Percentiles rank a stretch among this genome's conserved stretches.
These are phyloP conservation scores for Cyberlindnera nakhonratchasimensis DNA, from an alignment of 805 yeast genomes.

Conservation along the genomic window DNA sequence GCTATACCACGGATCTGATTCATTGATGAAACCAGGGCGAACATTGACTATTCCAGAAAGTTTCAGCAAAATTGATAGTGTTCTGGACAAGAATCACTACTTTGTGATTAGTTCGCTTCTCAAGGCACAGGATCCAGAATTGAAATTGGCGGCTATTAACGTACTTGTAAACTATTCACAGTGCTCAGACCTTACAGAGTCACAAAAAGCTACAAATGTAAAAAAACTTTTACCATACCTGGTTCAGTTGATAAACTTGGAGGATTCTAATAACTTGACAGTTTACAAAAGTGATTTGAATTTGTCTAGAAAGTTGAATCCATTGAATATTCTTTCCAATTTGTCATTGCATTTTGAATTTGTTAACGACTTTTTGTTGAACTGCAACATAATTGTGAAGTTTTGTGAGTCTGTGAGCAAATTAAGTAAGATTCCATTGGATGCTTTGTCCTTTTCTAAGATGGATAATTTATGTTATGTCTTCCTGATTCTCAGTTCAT, in stretches of 20 bases:
- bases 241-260: slow-evolving; percentile 22
- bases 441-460: slow-evolving; percentile 27
- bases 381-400: slow-evolving; percentile 31
- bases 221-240: slow-evolving; percentile 24
- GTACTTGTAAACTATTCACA: slow-evolving; percentile 22
- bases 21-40: slow-evolving; percentile 2
- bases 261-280: slow-evolving; percentile 13
- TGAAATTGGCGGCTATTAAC: slow-evolving; percentile 22
- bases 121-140: slow-evolving; percentile 21
- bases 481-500: slow-evolving; percentile 35
- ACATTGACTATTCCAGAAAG: background rate
- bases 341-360: slow-evolving; percentile 33
- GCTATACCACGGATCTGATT: slow-evolving; percentile 15
- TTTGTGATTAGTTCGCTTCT: slow-evolving; percentile 23
- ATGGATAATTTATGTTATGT: slow-evolving; percentile 35
- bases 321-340: slow-evolving; percentile 33
- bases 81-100: slow-evolving; percentile 16
- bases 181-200: slow-evolving; percentile 14
- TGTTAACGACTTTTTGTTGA: slow-evolving; percentile 34
- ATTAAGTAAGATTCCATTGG: slow-evolving; percentile 20
- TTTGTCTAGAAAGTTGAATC: slow-evolving; percentile 27
- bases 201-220: slow-evolving; percentile 14
- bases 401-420: slow-evolving; percentile 30
- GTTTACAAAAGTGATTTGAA: slow-evolving; percentile 20
- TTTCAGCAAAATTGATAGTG: slow-evolving; percentile 18